phyloP scores from a whole-genome alignment of 1,284 basidiomycete species.

The Lentinula novae-zelandiae region DNA sequence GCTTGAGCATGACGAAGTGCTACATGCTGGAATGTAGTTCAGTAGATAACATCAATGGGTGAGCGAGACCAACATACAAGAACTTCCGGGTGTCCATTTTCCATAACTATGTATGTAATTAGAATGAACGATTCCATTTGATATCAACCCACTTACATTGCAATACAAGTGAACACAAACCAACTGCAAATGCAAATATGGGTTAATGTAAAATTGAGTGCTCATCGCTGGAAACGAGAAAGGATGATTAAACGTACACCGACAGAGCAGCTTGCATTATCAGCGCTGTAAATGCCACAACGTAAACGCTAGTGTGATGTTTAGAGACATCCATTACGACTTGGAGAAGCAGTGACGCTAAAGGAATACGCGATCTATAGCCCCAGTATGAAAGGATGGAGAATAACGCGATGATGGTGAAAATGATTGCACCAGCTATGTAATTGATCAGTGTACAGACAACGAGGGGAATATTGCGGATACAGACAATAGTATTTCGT shows the following conservation, averaged over 20 bases:
- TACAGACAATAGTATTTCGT: conserved; percentile 70
- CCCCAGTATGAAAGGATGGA: conserved; percentile 66
- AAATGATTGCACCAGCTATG: conserved; percentile 71
- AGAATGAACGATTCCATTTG: not conserved
- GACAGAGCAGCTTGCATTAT: conserved; percentile 68
- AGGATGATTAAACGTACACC: conserved; percentile 44
- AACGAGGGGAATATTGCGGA: too few relatives aligned
- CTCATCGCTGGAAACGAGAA: too few relatives aligned
- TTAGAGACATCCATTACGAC: conserved; percentile 82
- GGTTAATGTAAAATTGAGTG: not conserved
- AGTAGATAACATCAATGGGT: not conserved
- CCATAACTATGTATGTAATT: conserved; percentile 45
- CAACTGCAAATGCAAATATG: conserved; percentile 36
- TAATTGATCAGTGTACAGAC: conserved; percentile 17
- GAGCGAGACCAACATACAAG: conserved; percentile 38
- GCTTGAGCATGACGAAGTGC: conserved; percentile 35
- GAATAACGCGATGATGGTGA: conserved; percentile 65
- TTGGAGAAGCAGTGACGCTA: conserved; percentile 76
- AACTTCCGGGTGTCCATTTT: conserved; percentile 75
- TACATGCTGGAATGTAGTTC: conserved; percentile 26
- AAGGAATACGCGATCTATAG: conserved; percentile 70
- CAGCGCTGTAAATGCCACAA: conserved; percentile 72
- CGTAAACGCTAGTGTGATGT: conserved; percentile 77
- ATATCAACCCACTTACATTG: conserved; percentile 44
- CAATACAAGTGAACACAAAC: conserved; percentile 68